phyloP scores from a whole-genome alignment of 352 stramenopile species.

The Proteromonas lacertae region DNA sequence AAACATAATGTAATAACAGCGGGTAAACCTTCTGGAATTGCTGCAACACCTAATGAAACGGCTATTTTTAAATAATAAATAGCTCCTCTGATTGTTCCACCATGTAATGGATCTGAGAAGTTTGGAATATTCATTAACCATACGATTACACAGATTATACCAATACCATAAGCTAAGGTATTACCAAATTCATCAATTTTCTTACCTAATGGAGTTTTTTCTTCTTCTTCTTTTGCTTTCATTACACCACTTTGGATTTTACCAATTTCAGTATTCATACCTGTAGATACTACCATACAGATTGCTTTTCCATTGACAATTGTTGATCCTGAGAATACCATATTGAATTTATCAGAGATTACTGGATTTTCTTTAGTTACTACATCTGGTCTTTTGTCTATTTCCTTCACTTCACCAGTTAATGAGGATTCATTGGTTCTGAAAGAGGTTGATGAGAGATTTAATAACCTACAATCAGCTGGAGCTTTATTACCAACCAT shows the following conservation, averaged over 20 bases:
- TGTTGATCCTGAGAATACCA: constrained; percentile 85
- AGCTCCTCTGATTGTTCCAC: constrained; percentile 48
- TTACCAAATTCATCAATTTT: constrained; percentile 94
- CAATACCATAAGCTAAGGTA: constrained; percentile 74
- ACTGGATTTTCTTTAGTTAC: constrained; percentile 25
- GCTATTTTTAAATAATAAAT: constrained; percentile 98
- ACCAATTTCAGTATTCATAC: constrained; percentile 69
- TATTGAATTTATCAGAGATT: constrained; percentile 58
- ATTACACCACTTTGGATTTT: constrained; percentile 55
- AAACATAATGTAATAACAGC: constrained; percentile 90
- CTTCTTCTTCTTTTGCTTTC: constrained; percentile 46
- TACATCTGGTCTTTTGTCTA: constrained; percentile 34
- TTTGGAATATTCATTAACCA: constrained; percentile 88
- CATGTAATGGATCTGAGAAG: constrained; percentile 42
- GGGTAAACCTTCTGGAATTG: constrained; percentile 88
- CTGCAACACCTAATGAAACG: constrained; percentile 81
- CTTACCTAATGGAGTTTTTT: constrained; percentile 78
- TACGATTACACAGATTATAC: constrained; percentile 74
- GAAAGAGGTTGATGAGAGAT: constrained; percentile 41
- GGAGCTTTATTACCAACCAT: constrained; percentile 82
- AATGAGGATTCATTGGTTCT: constrained; percentile 57
- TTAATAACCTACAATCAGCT: constrained; percentile 66
- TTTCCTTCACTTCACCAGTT: constrained; percentile 68
- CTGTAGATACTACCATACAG: constrained; percentile 61
- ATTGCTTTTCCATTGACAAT: constrained; percentile 67